Percentiles rank a stretch among this genome's conserved stretches.
Conservation (phyloP, 1,284 basidiomycete species). For the Marasmius tenuissimus region DNA sequence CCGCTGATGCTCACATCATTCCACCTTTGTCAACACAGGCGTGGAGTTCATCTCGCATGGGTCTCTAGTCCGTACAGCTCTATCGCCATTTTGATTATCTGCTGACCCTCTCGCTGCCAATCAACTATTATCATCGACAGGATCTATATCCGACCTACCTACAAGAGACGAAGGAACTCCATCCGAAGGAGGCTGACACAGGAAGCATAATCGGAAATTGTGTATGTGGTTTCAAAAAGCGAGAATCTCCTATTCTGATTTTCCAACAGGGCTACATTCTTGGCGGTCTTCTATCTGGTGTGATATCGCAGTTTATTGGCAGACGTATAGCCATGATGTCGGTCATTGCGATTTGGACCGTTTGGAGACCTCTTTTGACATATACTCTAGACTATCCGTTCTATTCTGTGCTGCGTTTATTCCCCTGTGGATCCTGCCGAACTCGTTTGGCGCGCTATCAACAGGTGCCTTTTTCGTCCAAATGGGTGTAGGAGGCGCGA, state of each 20-base stretch:
- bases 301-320: constrained; percentile 81
- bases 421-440: constrained; percentile 84
- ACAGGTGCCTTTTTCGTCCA: constrained; percentile 87
- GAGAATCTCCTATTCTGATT: constrained; percentile 3
- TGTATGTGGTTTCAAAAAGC: constrained; percentile 20
- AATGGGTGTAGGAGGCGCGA: constrained; percentile 32
- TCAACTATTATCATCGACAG: not conserved
- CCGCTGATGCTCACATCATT: not conserved
- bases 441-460: constrained; percentile 60
- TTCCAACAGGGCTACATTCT: constrained; percentile 65
- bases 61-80: constrained; percentile 59
- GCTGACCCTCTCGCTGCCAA: not conserved
- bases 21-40: constrained; percentile 37
- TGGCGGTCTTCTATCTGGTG: constrained; percentile 82
- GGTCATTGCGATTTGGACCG: constrained; percentile 22
- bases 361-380: constrained; percentile 12
- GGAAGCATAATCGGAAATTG: constrained; percentile 3
- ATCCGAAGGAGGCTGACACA: not conserved
- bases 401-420: constrained; percentile 67
- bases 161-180: constrained; percentile 31
- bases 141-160: constrained; percentile 4
- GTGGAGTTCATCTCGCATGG: constrained; percentile 95
- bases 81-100: not conserved
- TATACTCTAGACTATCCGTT: constrained; percentile 43
- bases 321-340: constrained; percentile 79